A percentile compares a stretch with the other conserved stretches of the same genome.
Evolutionary conservation across 805 yeast genomes (phyloP).

Genomic region (Candida silvatica): DNA sequence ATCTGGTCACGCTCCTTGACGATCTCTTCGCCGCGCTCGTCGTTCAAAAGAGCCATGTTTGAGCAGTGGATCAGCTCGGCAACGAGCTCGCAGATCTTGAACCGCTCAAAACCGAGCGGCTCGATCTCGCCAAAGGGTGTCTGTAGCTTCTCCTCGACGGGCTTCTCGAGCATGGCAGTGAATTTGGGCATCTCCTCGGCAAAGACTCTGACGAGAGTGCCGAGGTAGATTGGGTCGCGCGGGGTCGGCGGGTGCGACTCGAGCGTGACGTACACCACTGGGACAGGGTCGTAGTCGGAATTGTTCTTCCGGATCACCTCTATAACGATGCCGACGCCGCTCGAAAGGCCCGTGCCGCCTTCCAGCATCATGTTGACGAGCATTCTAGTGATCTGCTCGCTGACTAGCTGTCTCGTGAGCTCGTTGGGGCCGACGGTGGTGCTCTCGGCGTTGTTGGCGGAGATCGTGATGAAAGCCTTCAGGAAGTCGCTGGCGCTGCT

Average conservation of each 20-base stretch:
- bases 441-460: constrained; percentile 86
- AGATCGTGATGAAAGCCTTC: constrained; percentile 87
- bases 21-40: constrained; percentile 58
- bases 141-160: constrained; percentile 30
- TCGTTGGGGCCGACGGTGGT: constrained; percentile 96
- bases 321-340: constrained; percentile 90
- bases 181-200: constrained; percentile 67
- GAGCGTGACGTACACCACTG: constrained; percentile 71
- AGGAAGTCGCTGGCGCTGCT: constrained; percentile 93
- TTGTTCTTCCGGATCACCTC: constrained; percentile 93
- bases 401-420: constrained; percentile 82
- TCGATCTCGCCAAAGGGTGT: constrained; percentile 63
- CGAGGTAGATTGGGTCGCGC: constrained; percentile 88
- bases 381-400: constrained; percentile 55
- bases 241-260: constrained; percentile 90
- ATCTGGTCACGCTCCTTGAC: constrained; percentile 61
- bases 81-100: constrained; percentile 82
- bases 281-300: constrained; percentile 88
- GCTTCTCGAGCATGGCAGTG: constrained; percentile 45
- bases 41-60: constrained; percentile 89
- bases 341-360: constrained; percentile 83
- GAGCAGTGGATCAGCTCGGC: constrained; percentile 96
- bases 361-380: constrained; percentile 70
- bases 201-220: constrained; percentile 73
- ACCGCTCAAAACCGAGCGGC: constrained; percentile 85